Conservation (phyloP, 306 rosid species). For the Acacia acuminata region DNA sequence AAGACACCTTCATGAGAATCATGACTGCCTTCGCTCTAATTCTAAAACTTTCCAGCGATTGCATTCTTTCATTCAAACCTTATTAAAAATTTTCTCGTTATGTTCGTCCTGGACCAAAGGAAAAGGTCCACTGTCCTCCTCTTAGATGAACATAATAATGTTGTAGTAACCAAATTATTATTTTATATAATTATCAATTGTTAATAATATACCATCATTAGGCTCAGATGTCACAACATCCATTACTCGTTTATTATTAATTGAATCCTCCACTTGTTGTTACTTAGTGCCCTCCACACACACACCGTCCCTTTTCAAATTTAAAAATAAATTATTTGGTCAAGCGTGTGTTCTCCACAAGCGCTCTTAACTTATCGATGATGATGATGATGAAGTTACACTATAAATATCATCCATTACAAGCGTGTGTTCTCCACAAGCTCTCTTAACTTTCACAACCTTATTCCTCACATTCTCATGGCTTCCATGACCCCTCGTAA, state of each 20-base stretch:
- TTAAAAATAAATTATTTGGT: not conserved
- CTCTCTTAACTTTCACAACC: not conserved
- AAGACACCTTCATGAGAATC: no score
- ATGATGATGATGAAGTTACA: not conserved
- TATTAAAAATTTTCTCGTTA: no score
- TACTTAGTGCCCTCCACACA: slow-evolving; percentile 37
- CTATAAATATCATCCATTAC: slow-evolving; percentile 44
- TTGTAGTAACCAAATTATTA: not conserved
- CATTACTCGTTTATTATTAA: not conserved
- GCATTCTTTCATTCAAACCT: no score
- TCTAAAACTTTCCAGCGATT: no score
- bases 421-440: slow-evolving; percentile 56
- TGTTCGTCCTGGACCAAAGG: not conserved
- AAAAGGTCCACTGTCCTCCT: not conserved
- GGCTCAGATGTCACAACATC: not conserved
- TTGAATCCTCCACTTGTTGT: slow-evolving; percentile 30
- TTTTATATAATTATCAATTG: no score
- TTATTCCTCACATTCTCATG: slow-evolving; percentile 36
- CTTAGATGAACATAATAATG: not conserved
- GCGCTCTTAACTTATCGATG: not conserved
- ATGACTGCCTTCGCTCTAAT: no score
- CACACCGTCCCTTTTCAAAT: not conserved
- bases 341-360: no score
- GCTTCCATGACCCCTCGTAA: slow-evolving; percentile 32
- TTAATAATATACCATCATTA: not conserved